These are phyloP conservation scores for Wickerhamomyces ciferrii DNA, from an alignment of 805 yeast genomes.

Conservation along the genomic window DNA sequence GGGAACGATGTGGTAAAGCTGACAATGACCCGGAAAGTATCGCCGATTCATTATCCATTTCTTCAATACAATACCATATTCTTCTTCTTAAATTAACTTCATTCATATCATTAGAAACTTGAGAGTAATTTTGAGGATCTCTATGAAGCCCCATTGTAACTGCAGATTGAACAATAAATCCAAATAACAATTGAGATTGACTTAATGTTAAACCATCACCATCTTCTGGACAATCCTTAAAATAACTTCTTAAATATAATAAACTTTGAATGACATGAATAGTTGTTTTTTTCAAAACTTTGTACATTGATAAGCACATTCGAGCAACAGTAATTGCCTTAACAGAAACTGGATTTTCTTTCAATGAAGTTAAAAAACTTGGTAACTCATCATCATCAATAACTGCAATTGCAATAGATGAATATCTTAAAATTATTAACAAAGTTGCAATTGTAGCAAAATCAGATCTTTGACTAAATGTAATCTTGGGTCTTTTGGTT, in stretches of 20 bases:
- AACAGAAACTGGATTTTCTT: constrained; percentile 31
- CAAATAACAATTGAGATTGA: constrained; percentile 31
- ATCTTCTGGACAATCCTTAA: constrained; percentile 38
- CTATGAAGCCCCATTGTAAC: constrained; percentile 38
- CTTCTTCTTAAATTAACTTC: constrained; percentile 13
- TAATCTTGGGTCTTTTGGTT: constrained; percentile 23
- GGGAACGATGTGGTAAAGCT: constrained; percentile 4
- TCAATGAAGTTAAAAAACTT: constrained; percentile 16
- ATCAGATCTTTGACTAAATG: constrained; percentile 30
- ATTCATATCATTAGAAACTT: constrained; percentile 3
- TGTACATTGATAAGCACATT: constrained; percentile 35
- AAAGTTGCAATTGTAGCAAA: constrained; percentile 34
- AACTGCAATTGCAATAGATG: constrained; percentile 29
- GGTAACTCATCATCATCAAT: constrained; percentile 8
- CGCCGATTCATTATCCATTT: constrained; percentile 7
- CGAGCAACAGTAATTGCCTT: constrained; percentile 32
- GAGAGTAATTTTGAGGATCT: constrained; percentile 32
- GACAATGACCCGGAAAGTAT: constrained; percentile 10
- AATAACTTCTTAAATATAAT: constrained; percentile 32
- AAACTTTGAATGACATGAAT: constrained; percentile 37
- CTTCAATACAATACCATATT: constrained; percentile 13
- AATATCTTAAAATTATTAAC: constrained; percentile 33
- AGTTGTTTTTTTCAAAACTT: constrained; percentile 28
- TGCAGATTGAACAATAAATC: constrained; percentile 37
- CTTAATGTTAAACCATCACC: constrained; percentile 37